A percentile compares a stretch with the other conserved stretches of the same genome.
These are phyloP conservation scores for Elongisporangium prolatum DNA, from an alignment of 352 stramenopile genomes.

Conservation along the genomic window DNA sequence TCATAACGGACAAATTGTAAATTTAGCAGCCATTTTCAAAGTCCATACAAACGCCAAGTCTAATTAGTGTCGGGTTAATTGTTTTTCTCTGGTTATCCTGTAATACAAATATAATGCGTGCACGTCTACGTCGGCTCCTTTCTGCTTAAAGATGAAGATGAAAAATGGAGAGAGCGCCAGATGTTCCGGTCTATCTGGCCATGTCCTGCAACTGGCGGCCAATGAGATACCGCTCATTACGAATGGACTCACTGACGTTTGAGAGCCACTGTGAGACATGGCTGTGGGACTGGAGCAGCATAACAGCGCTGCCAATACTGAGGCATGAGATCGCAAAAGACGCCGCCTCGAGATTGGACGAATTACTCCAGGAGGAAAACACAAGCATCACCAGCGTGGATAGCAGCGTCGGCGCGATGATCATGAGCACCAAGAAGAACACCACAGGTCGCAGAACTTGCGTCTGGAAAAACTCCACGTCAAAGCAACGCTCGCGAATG, in stretches of 20 bases:
- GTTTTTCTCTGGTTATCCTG: background rate
- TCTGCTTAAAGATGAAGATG: background rate
- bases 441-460: conserved; percentile 59
- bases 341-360: conserved; percentile 36
- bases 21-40: background rate
- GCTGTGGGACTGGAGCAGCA: conserved; percentile 40
- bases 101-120: background rate
- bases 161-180: background rate
- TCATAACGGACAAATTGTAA: background rate
- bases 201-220: conserved; percentile 84
- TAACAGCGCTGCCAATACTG: conserved; percentile 26
- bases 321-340: conserved; percentile 53
- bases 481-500: conserved; percentile 66
- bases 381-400: conserved; percentile 35
- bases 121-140: background rate
- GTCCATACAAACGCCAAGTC: background rate
- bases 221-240: conserved; percentile 86
- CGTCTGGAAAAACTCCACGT: conserved; percentile 56
- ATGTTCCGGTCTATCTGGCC: conserved; percentile 39
- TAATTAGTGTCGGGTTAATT: background rate
- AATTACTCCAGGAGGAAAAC: conserved; percentile 22
- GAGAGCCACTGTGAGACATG: conserved; percentile 53
- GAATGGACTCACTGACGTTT: conserved; percentile 77
- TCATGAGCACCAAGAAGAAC: conserved; percentile 37
- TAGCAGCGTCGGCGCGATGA: conserved; percentile 50